Conservation (phyloP, 768 basidiomycete genomes). For the Lyophyllum shimeji region DNA sequence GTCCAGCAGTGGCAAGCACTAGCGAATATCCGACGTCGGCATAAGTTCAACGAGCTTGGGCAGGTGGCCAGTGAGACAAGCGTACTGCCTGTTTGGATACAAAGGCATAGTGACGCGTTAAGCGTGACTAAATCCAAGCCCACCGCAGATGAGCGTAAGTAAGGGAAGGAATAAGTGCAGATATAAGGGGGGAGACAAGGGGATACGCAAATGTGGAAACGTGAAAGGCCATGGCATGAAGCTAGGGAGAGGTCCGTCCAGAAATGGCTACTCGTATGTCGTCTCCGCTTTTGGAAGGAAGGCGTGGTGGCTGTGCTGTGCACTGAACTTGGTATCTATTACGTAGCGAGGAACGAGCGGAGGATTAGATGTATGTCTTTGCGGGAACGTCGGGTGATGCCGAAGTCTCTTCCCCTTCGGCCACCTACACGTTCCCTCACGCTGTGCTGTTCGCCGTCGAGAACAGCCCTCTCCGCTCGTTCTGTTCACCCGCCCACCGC, state of each 20-base stretch:
- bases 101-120: slow-evolving; percentile 19
- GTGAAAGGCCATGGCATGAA: slow-evolving; percentile 11
- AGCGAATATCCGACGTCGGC: slow-evolving; percentile 11
- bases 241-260: slow-evolving; percentile 3
- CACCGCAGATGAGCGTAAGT: slow-evolving; percentile 1
- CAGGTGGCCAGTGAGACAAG: slow-evolving; percentile 21
- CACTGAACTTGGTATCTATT: background rate
- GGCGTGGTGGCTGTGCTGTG: slow-evolving; percentile 15
- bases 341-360: too few relatives aligned
- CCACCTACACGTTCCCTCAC: too few relatives aligned
- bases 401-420: too few relatives aligned
- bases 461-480: too few relatives aligned
- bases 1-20: slow-evolving; percentile 4
- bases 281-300: slow-evolving; percentile 18
- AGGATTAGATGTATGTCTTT: too few relatives aligned
- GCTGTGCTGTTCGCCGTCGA: too few relatives aligned
- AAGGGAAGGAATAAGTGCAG: background rate
- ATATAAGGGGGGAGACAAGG: slow-evolving; percentile 19
- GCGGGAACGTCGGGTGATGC: too few relatives aligned
- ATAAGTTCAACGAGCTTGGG: slow-evolving; percentile 5
- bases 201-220: slow-evolving; percentile 26
- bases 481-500: too few relatives aligned
- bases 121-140: background rate
- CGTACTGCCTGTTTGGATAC: slow-evolving; percentile 25
- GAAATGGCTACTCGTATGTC: slow-evolving; percentile 21